Conservation (phyloP, 331 rosid species). For the Malus hybrid region DNA sequence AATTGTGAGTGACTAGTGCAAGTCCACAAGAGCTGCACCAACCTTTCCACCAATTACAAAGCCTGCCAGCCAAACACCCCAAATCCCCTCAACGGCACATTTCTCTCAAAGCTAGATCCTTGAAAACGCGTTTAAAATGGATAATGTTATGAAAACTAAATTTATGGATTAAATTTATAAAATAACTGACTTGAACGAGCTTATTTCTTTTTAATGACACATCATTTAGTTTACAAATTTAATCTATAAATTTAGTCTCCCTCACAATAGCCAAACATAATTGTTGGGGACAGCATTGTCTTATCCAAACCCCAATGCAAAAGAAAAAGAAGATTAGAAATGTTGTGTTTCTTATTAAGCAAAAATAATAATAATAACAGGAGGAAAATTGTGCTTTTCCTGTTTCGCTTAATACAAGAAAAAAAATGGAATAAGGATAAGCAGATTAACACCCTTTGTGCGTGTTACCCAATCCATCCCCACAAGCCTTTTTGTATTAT, state of each 20-base stretch:
- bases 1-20: not conserved
- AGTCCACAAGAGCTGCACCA: not conserved
- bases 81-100: not conserved
- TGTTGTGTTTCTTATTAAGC: slow-evolving; percentile 11
- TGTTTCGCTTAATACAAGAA: slow-evolving; percentile 7
- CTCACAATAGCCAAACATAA: not conserved
- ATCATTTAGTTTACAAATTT: too few relatives aligned
- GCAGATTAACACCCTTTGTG: too few relatives aligned
- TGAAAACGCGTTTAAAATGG: too few relatives aligned
- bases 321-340: not conserved
- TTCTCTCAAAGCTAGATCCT: not conserved
- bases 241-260: too few relatives aligned
- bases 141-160: too few relatives aligned
- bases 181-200: too few relatives aligned
- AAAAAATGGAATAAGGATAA: not conserved
- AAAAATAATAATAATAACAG: not conserved
- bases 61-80: not conserved
- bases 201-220: too few relatives aligned
- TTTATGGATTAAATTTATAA: too few relatives aligned
- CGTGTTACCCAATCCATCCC: not conserved
- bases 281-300: not conserved
- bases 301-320: not conserved
- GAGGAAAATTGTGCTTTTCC: not conserved
- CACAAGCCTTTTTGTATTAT: not conserved
- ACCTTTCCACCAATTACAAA: not conserved